A percentile compares a stretch with the other conserved stretches of the same genome.
Conservation (phyloP, 2,329 filamentous ascomycete species). For the Talaromyces sp. region DNA sequence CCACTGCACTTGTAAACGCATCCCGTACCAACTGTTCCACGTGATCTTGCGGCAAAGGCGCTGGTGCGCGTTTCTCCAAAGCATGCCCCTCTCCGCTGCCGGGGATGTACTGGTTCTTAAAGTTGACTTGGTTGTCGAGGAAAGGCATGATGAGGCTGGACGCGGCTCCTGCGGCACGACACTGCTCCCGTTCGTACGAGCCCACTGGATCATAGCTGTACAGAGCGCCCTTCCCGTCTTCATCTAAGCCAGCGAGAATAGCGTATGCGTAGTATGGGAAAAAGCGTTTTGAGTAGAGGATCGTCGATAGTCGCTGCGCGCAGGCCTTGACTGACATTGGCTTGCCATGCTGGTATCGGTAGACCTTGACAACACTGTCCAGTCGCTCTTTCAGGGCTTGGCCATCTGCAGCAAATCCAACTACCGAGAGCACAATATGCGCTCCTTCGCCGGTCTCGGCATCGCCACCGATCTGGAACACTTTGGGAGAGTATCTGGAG, state of each 20-base stretch:
- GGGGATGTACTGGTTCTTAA: conserved; percentile 96
- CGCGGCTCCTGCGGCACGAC: conserved; percentile 85
- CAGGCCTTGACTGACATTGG: conserved; percentile 91
- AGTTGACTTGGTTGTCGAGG: conserved; percentile 98
- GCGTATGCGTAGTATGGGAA: conserved; percentile 98
- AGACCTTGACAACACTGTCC: conserved; percentile 96
- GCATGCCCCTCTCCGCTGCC: conserved; percentile 79
- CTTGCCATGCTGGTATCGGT: conserved; percentile 97
- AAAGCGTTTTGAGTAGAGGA: conserved; percentile 96
- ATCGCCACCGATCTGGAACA: conserved; percentile 94
- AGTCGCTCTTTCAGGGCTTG: conserved; percentile 89
- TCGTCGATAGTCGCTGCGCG: conserved; percentile 89
- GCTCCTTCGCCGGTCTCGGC: conserved; percentile 80
- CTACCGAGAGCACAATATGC: conserved; percentile 84
- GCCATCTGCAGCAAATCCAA: conserved; percentile 93
- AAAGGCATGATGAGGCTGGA: conserved; percentile 98
- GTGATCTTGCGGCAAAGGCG: conserved; percentile 65
- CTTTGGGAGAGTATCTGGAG: conserved; percentile 88
- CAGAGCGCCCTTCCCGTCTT: conserved; percentile 87
- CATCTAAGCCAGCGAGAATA: conserved; percentile 89
- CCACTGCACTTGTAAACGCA: conserved; percentile 95
- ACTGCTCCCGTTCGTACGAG: conserved; percentile 95
- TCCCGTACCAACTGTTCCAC: conserved; percentile 90
- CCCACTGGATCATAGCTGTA: conserved; percentile 98
- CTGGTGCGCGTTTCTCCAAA: conserved; percentile 55